phyloP scores from a whole-genome alignment of 2,329 filamentous ascomycete genomes.

The Aspergillus sp. region DNA sequence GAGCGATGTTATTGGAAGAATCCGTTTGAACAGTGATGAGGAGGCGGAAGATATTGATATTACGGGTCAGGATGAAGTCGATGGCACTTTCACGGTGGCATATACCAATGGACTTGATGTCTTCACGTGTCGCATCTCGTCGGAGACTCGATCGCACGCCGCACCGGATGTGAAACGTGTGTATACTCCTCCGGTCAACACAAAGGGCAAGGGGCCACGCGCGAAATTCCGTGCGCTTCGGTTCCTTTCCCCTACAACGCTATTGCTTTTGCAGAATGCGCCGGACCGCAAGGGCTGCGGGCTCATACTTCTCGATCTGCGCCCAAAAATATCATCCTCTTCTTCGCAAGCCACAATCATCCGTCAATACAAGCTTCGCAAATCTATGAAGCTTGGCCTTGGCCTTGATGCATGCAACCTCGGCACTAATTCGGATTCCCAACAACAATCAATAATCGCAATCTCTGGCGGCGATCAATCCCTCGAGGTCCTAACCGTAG shows the following conservation, averaged over 20 bases:
- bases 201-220: constrained; percentile 35
- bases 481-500: constrained; percentile 74
- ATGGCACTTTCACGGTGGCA: constrained; percentile 63
- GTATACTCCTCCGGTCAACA: constrained; percentile 23
- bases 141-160: constrained; percentile 47
- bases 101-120: constrained; percentile 79
- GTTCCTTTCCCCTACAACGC: constrained; percentile 54
- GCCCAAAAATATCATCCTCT: constrained; percentile 5
- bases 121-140: constrained; percentile 62
- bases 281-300: constrained; percentile 56
- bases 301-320: constrained; percentile 48
- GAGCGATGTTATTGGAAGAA: constrained; percentile 55
- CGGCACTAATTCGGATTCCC: constrained; percentile 56
- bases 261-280: constrained; percentile 58
- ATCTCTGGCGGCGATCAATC: constrained; percentile 78
- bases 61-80: constrained; percentile 27
- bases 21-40: constrained; percentile 50
- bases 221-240: constrained; percentile 57
- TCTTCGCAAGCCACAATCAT: constrained; percentile 45
- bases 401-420: constrained; percentile 76
- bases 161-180: constrained; percentile 35
- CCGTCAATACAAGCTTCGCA: constrained; percentile 61
- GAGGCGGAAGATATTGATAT: constrained; percentile 53
- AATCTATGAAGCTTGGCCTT: constrained; percentile 69
- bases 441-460: constrained; percentile 76